These are phyloP conservation scores for Neurospora hispaniola DNA, from an alignment of 495 filamentous ascomycete genomes.

Conservation along the genomic window DNA sequence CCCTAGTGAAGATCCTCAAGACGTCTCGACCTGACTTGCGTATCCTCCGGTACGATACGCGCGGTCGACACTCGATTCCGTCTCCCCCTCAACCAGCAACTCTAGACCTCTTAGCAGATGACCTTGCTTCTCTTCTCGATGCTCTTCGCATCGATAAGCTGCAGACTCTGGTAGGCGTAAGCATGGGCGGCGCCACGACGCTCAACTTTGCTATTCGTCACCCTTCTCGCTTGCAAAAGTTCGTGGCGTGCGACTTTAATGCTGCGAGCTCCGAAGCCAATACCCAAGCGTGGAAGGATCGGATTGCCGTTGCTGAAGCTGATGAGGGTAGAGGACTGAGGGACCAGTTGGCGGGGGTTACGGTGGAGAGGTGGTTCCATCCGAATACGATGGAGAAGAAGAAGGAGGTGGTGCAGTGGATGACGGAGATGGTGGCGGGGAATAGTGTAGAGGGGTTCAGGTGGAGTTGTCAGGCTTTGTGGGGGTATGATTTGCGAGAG, in stretches of 20 bases:
- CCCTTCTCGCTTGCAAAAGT: constrained; percentile 44
- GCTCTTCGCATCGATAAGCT: constrained; percentile 51
- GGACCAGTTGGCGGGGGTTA: constrained; percentile 48
- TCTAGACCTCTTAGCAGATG: constrained; percentile 54
- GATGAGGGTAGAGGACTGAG: constrained; percentile 34
- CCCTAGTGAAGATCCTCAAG: constrained; percentile 49
- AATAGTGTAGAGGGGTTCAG: constrained; percentile 63
- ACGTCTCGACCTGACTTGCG: constrained; percentile 51
- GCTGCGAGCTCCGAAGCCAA: constrained; percentile 55
- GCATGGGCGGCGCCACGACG: constrained; percentile 64
- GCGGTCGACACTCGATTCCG: constrained; percentile 49
- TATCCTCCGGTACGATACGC: constrained; percentile 59
- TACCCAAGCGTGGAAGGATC: constrained; percentile 64
- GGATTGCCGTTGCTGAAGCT: constrained; percentile 55
- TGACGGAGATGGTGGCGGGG: constrained; percentile 43
- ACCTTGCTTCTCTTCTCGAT: constrained; percentile 48
- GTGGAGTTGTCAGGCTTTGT: constrained; percentile 60
- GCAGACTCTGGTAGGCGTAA: constrained; percentile 58
- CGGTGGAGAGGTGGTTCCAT: constrained; percentile 67
- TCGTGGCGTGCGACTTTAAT: constrained; percentile 74
- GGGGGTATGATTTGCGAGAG: constrained; percentile 59
- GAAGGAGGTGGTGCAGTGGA: constrained; percentile 40
- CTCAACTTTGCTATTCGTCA: constrained; percentile 60
- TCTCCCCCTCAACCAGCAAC: constrained; percentile 30
- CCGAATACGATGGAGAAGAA: constrained; percentile 41